Base-by-base conservation (phyloP, 2,329 filamentous ascomycete species). In the Chrysoporthe puriensis region DNA sequence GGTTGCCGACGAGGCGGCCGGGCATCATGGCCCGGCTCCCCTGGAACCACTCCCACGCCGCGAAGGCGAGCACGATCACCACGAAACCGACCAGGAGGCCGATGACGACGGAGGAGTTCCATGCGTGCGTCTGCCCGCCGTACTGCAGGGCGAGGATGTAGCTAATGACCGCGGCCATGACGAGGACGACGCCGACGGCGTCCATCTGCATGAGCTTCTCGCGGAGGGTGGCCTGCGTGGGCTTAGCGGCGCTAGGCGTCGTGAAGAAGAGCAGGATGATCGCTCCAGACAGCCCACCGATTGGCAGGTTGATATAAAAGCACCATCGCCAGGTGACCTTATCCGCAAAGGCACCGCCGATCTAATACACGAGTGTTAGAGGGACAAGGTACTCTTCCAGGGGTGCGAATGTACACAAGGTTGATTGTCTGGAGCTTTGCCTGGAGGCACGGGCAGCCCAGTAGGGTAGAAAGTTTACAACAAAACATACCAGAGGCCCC, bases 21-120 rank as follows among this genome's bases (percentile, higher is more conserved):
- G 83, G 80, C 2, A 88, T 77, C 79, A 87, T 86, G 44, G 85
- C 84, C 1, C 79, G 75, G 32, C 83, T 81, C 4, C 82, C 83
- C 67, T 76, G 73, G 42, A 67, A 78, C 44, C 67, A 75, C 69
- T 81, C 76, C 63, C 76, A 74, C 16, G 70, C 70, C 4, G 67
- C 71, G 68, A 82, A 80, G 42, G 71, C 52, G n/a, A 73, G 44
- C 6, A 76, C 7, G 18, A 74, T 64, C 14, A 71, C 58, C 6
- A 67, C 72, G 7, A 73, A 73, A 0, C 75, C 75, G 46, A 80
- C 73, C 2, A 82, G 73, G 18, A 76, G 74, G 8, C 77, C 79
- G 36, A 81, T 76, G 16, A 81, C 77, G 14, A 72, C 69, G 16
- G 73, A 70, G 5, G 68, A 70, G 46, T 70, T 71, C 81, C 81